Evolutionary conservation across 2,329 filamentous ascomycete species (phyloP).

Genomic region (Pestalotiopsis sp.): DNA sequence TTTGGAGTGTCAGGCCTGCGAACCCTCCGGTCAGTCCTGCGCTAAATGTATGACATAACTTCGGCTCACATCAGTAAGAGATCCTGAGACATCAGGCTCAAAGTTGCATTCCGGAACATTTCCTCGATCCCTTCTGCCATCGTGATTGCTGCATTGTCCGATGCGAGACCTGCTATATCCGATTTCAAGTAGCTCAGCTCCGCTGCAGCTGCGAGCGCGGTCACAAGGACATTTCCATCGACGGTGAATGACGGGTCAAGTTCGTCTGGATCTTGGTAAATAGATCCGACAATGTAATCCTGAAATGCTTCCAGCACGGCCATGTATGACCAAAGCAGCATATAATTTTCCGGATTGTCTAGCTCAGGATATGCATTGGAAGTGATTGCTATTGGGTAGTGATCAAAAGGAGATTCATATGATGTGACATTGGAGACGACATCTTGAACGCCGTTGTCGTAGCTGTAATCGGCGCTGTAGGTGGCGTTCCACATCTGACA

Average conservation of each 20-base stretch:
- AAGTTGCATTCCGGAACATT: slow-evolving; percentile 1
- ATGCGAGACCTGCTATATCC: neutral
- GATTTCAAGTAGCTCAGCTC: neutral
- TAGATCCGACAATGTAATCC: neutral
- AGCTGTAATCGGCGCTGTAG: neutral
- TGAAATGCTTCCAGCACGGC: neutral
- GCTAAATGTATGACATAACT: neutral
- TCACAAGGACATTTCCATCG: neutral
- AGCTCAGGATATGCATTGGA: neutral
- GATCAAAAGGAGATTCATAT: neutral
- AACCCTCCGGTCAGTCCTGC: neutral
- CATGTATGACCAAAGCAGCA: neutral
- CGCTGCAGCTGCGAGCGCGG: neutral
- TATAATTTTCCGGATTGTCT: neutral
- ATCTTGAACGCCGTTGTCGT: neutral
- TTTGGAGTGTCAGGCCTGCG: neutral
- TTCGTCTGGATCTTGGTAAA: neutral
- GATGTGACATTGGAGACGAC: neutral
- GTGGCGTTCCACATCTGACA: neutral
- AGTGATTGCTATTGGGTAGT: neutral
- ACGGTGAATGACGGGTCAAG: neutral
- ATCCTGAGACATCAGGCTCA: neutral
- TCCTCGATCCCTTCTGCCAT: neutral
- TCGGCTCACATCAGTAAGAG: neutral
- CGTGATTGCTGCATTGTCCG: no score